phyloP scores from a whole-genome alignment of 495 filamentous ascomycete species.

The Lophiostoma macrostomum region DNA sequence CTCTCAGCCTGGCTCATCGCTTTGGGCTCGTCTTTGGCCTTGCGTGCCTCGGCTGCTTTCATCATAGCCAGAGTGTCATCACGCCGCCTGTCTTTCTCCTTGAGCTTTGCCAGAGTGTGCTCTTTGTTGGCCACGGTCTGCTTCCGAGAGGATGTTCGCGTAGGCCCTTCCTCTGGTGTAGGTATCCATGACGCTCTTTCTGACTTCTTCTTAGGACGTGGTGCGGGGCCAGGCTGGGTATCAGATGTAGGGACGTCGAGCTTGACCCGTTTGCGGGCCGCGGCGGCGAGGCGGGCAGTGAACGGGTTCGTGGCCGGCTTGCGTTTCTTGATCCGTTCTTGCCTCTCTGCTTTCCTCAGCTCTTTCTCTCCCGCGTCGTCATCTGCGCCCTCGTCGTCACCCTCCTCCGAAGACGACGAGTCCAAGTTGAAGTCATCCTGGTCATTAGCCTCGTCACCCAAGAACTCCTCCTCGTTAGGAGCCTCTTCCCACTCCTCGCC shows the following conservation, averaged over 20 bases:
- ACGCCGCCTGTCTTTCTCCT: slow-evolving; percentile 76
- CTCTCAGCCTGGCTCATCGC: slow-evolving; percentile 88
- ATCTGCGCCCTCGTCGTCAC: slow-evolving; percentile 67
- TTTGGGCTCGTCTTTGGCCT: slow-evolving; percentile 69
- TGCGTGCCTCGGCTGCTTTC: slow-evolving; percentile 79
- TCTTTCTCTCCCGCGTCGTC: slow-evolving; percentile 52
- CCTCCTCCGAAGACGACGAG: slow-evolving; percentile 71
- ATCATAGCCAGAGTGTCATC: slow-evolving; percentile 75
- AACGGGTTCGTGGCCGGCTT: slow-evolving; percentile 51
- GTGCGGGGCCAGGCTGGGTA: slow-evolving; percentile 49
- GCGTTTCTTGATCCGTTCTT: slow-evolving; percentile 63
- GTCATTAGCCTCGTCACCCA: slow-evolving; percentile 63
- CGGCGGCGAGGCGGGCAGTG: slow-evolving; percentile 49
- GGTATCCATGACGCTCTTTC: slow-evolving; percentile 89
- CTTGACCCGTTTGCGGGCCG: slow-evolving; percentile 63
- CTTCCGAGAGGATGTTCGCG: slow-evolving; percentile 74
- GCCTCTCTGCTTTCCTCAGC: slow-evolving; percentile 46
- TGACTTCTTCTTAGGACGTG: slow-evolving; percentile 86
- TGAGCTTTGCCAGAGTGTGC: slow-evolving; percentile 74
- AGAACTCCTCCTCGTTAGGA: slow-evolving; percentile 79
- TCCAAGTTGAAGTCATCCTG: slow-evolving; percentile 77
- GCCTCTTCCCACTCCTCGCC: slow-evolving; percentile 65
- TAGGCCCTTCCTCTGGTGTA: slow-evolving; percentile 71
- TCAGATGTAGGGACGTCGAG: slow-evolving; percentile 53
- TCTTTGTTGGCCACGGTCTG: slow-evolving; percentile 84